Evolutionary conservation across 2,329 filamentous ascomycete genomes (phyloP), one percentile per base, ranked within the genome.

Genomic region (Venturia oleaginea): DNA sequence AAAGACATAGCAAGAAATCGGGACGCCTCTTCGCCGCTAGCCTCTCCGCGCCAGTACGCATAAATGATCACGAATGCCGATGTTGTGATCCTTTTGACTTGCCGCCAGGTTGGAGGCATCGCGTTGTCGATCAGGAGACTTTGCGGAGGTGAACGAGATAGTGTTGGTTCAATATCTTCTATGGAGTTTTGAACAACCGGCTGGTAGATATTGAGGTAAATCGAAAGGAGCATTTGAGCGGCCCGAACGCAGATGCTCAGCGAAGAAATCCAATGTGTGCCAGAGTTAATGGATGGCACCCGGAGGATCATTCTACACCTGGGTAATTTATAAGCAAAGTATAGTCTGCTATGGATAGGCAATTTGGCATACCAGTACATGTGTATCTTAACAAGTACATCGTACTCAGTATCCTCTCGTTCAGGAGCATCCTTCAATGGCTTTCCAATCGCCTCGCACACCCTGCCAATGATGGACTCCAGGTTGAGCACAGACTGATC

Each of bases 31-130:
- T 54, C 48, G 48, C 24, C n/a, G n/a, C 48, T 54, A 54, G 48
- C 48, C 17, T 54, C 48, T 54, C 48, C 48, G 15, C 48, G 24
- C 48, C 48, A 54, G 17, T 32, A 54, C 22, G 48, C 48, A 19
- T 54, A 54, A 11, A 54, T 17, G 2, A 54, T 54, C 11, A 54
- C 48, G 17, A 54, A 54, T 2, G 24, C 24, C 17, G 48, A 54
- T 32, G 48, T 54, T 54, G 48, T 54, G 27, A 54, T 27, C 24
- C 48, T 54, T 32, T 54, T 54, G 24, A 54, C 48, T 54, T 54
- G 48, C 15, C 48, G 48, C 48, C 48, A 54, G 24, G 48, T 54
- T 54, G 48, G 48, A 15, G 48, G 48, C 24, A 54, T 54, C 15
- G 8, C 22, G 32, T 54, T 54, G 10, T 32, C 48, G 24, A 54